These are phyloP conservation scores for Tylopilus vinaceipallidus DNA, from an alignment of 768 basidiomycete genomes.

Conservation along the genomic window DNA sequence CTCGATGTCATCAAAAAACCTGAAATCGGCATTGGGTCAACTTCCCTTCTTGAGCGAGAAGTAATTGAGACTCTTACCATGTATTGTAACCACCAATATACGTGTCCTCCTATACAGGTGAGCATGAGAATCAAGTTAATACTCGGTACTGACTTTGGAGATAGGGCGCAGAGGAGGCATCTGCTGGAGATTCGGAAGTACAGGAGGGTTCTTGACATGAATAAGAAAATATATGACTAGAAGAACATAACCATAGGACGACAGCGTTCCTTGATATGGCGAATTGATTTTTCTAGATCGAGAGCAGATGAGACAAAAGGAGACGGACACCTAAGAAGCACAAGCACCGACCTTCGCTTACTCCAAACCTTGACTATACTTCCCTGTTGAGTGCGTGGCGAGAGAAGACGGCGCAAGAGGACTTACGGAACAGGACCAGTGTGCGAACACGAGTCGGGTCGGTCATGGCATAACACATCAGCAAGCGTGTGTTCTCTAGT, in stretches of 20 bases:
- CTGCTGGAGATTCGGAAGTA: constrained; percentile 93
- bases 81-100: constrained; percentile 80
- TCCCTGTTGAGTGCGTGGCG: constrained; percentile 10
- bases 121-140: constrained; percentile 11
- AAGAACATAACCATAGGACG: constrained; percentile 96
- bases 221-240: constrained; percentile 98
- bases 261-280: constrained; percentile 94
- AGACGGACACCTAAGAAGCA: not conserved
- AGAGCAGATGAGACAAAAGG: constrained; percentile 1
- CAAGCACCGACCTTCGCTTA: constrained; percentile 68
- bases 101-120: constrained; percentile 61
- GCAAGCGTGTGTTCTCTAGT: constrained; percentile 91
- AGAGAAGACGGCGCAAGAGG: constrained; percentile 12
- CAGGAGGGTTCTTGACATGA: constrained; percentile 96
- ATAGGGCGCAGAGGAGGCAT: constrained; percentile 90
- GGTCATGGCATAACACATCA: constrained; percentile 97
- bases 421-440: constrained; percentile 94
- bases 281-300: constrained; percentile 89
- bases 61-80: constrained; percentile 47
- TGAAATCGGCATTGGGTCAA: constrained; percentile 27
- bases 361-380: constrained; percentile 95
- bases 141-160: constrained; percentile 51
- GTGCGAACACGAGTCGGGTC: constrained; percentile 93
- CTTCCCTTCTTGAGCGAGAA: constrained; percentile 8
- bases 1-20: constrained; percentile 98